Percentiles rank a stretch among this genome's conserved stretches.
Conservation (phyloP, 345 rosid genomes). For the Syzygium aqueum region DNA sequence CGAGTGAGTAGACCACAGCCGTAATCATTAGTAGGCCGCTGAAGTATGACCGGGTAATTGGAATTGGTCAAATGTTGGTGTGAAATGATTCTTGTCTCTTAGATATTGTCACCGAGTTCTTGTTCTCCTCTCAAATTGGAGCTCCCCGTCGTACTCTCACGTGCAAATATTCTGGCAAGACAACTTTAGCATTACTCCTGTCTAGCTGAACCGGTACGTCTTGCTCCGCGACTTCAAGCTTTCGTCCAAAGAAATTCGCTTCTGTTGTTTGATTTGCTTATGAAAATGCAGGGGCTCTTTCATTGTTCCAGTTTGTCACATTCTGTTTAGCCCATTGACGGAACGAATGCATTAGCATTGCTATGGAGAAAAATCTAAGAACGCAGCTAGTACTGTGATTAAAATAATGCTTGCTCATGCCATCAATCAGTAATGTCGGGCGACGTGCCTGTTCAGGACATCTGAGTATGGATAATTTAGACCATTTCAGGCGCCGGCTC, state of each 20-base stretch:
- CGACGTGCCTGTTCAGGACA: neutral
- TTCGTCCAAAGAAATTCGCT: neutral
- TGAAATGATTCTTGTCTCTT: neutral
- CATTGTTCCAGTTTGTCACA: neutral
- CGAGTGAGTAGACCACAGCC: neutral
- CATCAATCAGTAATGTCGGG: neutral
- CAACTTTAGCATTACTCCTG: neutral
- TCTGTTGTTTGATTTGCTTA: neutral
- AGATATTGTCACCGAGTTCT: neutral
- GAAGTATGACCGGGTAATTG: neutral
- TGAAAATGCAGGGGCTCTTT: neutral
- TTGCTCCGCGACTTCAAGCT: neutral
- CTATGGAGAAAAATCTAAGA: neutral
- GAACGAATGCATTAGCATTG: neutral
- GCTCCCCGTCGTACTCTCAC: neutral
- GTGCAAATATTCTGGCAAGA: neutral
- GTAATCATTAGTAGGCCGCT: neutral
- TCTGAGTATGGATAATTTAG: neutral
- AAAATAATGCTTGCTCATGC: neutral
- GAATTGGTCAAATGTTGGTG: neutral
- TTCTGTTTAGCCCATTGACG: neutral
- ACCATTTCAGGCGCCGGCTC: neutral
- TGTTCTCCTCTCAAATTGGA: neutral
- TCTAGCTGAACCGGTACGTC: neutral
- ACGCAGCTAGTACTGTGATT: neutral